Conservation (phyloP, 2,329 filamentous ascomycete genomes). For the Bipolaris bicolor region DNA sequence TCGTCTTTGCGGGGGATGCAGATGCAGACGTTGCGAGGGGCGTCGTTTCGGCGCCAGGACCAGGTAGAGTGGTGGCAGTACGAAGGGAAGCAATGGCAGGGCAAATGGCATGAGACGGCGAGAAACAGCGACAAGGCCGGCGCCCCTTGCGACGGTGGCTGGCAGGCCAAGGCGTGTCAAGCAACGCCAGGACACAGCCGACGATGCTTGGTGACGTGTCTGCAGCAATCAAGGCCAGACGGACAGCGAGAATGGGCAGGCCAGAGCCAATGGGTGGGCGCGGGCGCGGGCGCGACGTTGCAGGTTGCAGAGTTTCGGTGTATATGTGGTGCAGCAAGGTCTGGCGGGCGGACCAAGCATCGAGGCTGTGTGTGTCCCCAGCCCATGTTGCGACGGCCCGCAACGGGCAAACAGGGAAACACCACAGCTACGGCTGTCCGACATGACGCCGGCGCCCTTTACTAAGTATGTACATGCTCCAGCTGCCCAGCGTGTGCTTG, state of each 20-base stretch:
- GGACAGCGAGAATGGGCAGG: background rate
- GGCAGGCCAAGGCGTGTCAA: slow-evolving; percentile 32
- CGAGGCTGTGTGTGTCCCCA: slow-evolving; percentile 10
- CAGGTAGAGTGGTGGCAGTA: too few species aligned
- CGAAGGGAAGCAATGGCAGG: too few species aligned
- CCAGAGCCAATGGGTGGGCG: background rate
- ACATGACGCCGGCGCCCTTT: slow-evolving; percentile 27
- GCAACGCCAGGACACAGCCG: slow-evolving; percentile 24
- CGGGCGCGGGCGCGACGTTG: background rate
- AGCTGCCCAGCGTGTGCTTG: slow-evolving; percentile 5
- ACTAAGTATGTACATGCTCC: too few species aligned
- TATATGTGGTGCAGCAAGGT: slow-evolving; percentile 10
- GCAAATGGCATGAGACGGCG: too few species aligned
- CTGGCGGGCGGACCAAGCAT: slow-evolving; percentile 14
- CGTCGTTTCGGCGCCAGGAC: too few species aligned
- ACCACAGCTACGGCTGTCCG: slow-evolving; percentile 4
- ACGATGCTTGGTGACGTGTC: slow-evolving; percentile 38
- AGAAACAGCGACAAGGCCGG: too few species aligned
- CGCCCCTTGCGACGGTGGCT: too few species aligned
- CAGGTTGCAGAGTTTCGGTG: slow-evolving; percentile 12
- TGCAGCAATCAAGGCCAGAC: slow-evolving; percentile 13
- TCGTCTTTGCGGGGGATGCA: too few species aligned
- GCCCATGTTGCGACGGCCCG: slow-evolving; percentile 9
- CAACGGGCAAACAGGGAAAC: slow-evolving; percentile 32
- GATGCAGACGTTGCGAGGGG: too few species aligned